Conservation (phyloP, 2,329 filamentous ascomycete species). For the Colletotrichum sojae region DNA sequence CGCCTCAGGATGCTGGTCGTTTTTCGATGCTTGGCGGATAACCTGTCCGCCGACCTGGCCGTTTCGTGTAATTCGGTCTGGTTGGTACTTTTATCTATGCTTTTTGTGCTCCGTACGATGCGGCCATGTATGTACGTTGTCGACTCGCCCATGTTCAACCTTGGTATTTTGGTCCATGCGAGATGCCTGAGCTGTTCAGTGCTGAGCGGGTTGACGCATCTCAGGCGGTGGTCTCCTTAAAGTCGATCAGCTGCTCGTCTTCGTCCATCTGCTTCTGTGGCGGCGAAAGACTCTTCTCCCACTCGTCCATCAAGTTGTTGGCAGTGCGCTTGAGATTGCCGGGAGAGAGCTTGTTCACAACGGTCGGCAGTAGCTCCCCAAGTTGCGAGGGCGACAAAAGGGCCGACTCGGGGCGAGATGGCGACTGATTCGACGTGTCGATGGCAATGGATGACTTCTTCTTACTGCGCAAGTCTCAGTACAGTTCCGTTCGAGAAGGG, state of each 20-base stretch:
- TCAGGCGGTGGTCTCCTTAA: conserved; percentile 40
- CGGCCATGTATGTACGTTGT: conserved; percentile 8
- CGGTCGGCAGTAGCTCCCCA: conserved; percentile 75
- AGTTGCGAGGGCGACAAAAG: conserved; percentile 58
- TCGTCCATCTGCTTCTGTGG: conserved; percentile 48
- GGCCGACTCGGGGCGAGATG: conserved; percentile 27
- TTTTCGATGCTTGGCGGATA: conserved; percentile 27
- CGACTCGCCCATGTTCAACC: neutral
- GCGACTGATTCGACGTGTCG: conserved; percentile 45
- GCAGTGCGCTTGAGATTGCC: conserved; percentile 86
- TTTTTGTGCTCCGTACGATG: conserved; percentile 15
- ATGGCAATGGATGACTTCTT: conserved; percentile 49
- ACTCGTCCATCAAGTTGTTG: conserved; percentile 90
- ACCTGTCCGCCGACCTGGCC: conserved; percentile 29
- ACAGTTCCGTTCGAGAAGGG: neutral
- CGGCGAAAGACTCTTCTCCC: conserved; percentile 83
- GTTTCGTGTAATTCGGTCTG: conserved; percentile 25
- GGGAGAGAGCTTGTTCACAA: conserved; percentile 79
- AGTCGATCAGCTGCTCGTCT: conserved; percentile 35
- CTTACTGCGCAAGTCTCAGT: conserved; percentile 47
- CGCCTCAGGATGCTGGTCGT: conserved; percentile 1
- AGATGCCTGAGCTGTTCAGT: neutral
- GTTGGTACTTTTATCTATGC: conserved; percentile 37
- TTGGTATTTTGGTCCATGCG: neutral
- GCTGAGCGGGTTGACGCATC: neutral